phyloP scores from a whole-genome alignment of 2,329 filamentous ascomycete species.

The Helotiales sp. region DNA sequence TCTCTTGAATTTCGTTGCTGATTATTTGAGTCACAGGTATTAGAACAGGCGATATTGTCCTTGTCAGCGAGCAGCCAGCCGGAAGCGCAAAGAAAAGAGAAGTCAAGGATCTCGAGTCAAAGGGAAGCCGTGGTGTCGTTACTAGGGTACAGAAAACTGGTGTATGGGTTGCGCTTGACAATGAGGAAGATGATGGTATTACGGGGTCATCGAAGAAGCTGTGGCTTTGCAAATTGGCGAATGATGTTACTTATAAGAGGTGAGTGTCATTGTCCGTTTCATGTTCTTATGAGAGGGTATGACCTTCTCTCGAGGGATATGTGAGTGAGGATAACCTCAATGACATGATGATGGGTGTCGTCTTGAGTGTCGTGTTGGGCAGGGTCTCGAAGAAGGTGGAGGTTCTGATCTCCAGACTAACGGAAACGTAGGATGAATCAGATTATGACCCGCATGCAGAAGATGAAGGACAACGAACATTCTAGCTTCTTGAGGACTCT shows the following conservation, averaged over 20 bases:
- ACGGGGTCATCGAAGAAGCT: slow-evolving; percentile 43
- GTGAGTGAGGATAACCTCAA: too few species aligned
- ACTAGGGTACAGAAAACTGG: slow-evolving; percentile 58
- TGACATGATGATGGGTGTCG: too few species aligned
- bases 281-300: too few species aligned
- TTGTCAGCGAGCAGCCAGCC: slow-evolving; percentile 72
- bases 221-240: slow-evolving; percentile 67
- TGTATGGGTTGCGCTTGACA: slow-evolving; percentile 69
- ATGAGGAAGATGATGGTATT: slow-evolving; percentile 47
- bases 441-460: slow-evolving; percentile 59
- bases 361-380: too few species aligned
- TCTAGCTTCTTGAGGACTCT: slow-evolving; percentile 61
- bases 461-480: slow-evolving; percentile 58
- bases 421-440: slow-evolving; percentile 55
- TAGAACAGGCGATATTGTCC: slow-evolving; percentile 74
- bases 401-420: slow-evolving; percentile 10
- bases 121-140: slow-evolving; percentile 70
- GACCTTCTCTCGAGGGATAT: too few species aligned
- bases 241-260: slow-evolving; percentile 63
- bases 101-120: slow-evolving; percentile 68
- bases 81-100: slow-evolving; percentile 62
- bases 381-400: too few species aligned
- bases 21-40: slow-evolving; percentile 37
- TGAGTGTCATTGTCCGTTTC: slow-evolving; percentile 10
- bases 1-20: not conserved